phyloP scores from a whole-genome alignment of 441 rosid genomes.

The Populus trichocarpa region DNA sequence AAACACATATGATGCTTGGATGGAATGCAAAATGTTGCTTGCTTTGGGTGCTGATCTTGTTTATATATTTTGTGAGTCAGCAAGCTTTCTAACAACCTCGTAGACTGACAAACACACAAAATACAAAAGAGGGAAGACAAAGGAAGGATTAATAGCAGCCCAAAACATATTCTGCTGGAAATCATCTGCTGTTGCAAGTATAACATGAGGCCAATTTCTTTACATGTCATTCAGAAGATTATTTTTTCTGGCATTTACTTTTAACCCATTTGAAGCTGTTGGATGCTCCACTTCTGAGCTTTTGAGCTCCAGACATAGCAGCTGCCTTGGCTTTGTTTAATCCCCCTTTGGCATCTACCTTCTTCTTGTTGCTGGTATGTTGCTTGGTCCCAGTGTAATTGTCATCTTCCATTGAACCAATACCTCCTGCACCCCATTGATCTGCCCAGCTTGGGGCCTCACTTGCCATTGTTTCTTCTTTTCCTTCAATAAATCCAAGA shows the following conservation, averaged over 20 bases:
- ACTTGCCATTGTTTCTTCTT: slow-evolving; percentile 40
- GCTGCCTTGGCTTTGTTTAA: slow-evolving; percentile 42
- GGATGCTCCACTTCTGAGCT: slow-evolving; percentile 38
- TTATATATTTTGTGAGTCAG: not conserved
- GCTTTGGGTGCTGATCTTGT: not conserved
- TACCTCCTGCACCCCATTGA: slow-evolving; percentile 90
- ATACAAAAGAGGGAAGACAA: not conserved
- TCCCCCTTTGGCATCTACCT: slow-evolving; percentile 35
- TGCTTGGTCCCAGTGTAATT: slow-evolving; percentile 19
- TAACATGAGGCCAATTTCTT: not conserved
- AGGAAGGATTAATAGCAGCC: not conserved
- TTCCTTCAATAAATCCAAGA: not conserved
- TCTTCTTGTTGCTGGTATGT: slow-evolving; percentile 29
- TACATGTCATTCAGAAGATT: slow-evolving; percentile 17
- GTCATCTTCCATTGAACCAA: slow-evolving; percentile 58
- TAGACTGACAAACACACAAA: not conserved
- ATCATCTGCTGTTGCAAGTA: not conserved
- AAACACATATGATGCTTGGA: too few species aligned
- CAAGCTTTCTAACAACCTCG: not conserved
- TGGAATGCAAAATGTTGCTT: not conserved
- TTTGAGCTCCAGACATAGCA: slow-evolving; percentile 34
- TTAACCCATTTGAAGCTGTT: slow-evolving; percentile 66
- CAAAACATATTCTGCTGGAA: not conserved
- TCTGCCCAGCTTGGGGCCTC: slow-evolving; percentile 95
- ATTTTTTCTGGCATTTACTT: slow-evolving; percentile 41